These are phyloP conservation scores for Colletotrichum sp. DNA, from an alignment of 2,329 filamentous ascomycete genomes.

Conservation along the genomic window DNA sequence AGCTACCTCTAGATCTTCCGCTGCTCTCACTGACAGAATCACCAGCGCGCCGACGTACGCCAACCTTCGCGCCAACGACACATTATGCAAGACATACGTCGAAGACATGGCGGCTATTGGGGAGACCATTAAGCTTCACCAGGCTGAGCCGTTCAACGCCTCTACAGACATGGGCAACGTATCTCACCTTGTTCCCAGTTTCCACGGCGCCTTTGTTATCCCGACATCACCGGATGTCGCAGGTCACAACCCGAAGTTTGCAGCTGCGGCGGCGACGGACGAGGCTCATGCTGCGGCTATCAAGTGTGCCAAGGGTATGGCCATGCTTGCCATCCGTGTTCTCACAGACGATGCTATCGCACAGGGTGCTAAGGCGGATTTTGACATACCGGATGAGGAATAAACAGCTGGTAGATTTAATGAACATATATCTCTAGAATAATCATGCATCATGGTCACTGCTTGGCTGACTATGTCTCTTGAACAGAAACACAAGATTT, in stretches of 20 bases:
- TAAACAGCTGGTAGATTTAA: background rate
- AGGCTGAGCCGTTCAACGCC: slow-evolving; percentile 40
- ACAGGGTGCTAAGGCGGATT: background rate
- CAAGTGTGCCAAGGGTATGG: slow-evolving; percentile 50
- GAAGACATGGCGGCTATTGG: slow-evolving; percentile 46
- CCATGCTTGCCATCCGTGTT: slow-evolving; percentile 37
- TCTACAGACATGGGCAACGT: slow-evolving; percentile 61
- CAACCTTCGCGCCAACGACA: slow-evolving; percentile 49
- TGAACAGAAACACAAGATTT: background rate
- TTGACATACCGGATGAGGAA: background rate
- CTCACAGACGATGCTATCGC: slow-evolving; percentile 25
- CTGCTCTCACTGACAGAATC: background rate
- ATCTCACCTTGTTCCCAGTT: slow-evolving; percentile 48
- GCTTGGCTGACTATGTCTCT: background rate
- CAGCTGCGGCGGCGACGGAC: slow-evolving; percentile 46
- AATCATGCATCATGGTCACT: background rate
- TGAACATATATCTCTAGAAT: background rate
- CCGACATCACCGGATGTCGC: slow-evolving; percentile 38
- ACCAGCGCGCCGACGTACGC: slow-evolving; percentile 43
- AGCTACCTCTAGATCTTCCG: slow-evolving; percentile 6
- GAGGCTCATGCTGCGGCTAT: slow-evolving; percentile 44
- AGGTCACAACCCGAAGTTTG: slow-evolving; percentile 46
- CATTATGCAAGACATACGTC: slow-evolving; percentile 47
- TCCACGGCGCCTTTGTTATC: slow-evolving; percentile 55
- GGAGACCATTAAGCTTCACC: slow-evolving; percentile 36